Percentiles rank a stretch among this genome's conserved stretches.
These are phyloP conservation scores for Macrolepiota albuminosa DNA, from an alignment of 768 basidiomycete genomes.

Conservation along the genomic window DNA sequence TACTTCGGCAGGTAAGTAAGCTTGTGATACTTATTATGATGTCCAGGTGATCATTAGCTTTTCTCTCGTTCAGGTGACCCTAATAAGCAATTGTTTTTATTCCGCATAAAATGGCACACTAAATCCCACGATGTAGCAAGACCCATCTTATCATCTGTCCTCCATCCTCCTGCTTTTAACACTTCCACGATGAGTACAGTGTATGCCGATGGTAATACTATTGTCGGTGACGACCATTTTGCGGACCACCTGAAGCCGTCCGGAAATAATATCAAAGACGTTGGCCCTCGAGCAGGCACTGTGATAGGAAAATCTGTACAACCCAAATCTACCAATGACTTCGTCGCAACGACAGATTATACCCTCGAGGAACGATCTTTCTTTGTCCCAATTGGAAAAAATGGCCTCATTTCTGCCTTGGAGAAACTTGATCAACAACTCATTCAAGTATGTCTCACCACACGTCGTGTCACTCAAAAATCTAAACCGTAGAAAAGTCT, in stretches of 20 bases:
- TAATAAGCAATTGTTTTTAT: neutral
- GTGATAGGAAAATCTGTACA: slow-evolving; percentile 9
- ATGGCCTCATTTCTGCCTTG: slow-evolving; percentile 65
- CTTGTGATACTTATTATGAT: too few species aligned
- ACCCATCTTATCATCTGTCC: neutral
- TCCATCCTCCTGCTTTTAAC: neutral
- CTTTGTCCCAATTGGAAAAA: slow-evolving; percentile 63
- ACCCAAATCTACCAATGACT: slow-evolving; percentile 25
- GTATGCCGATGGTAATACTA: slow-evolving; percentile 36
- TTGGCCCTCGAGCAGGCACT: slow-evolving; percentile 9
- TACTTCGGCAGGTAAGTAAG: too few species aligned
- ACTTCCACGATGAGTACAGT: slow-evolving; percentile 27
- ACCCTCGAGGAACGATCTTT: slow-evolving; percentile 57
- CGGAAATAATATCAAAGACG: slow-evolving; percentile 15
- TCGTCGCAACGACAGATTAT: slow-evolving; percentile 45
- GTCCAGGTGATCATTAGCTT: neutral
- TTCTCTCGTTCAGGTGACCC: neutral
- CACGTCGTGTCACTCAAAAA: neutral
- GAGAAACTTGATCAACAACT: slow-evolving; percentile 67
- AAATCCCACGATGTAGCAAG: neutral
- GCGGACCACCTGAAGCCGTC: slow-evolving; percentile 26
- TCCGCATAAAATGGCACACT: neutral
- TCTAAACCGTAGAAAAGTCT: slow-evolving; percentile 33
- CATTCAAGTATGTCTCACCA: slow-evolving; percentile 30
- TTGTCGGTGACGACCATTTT: slow-evolving; percentile 39